phyloP scores from a whole-genome alignment of 176 grass and related monocot genomes.

The Bonia amplexicaulis region DNA sequence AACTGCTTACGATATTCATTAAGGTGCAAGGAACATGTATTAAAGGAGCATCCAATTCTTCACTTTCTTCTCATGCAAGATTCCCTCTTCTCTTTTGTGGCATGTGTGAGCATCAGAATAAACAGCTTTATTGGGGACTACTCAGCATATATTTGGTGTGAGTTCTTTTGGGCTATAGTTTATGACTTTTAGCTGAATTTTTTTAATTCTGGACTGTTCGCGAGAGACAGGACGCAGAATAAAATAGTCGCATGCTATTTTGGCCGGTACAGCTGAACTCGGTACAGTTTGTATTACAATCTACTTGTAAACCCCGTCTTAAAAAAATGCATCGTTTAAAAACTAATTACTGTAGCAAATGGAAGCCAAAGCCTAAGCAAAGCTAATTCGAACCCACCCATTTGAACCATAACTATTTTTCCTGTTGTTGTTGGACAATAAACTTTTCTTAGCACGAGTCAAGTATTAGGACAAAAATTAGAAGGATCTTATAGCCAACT shows the following conservation, averaged over 20 bases:
- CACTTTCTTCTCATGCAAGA: constrained; percentile 32
- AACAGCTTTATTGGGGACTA: neutral
- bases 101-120: constrained; percentile 11
- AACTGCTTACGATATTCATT: constrained; percentile 18
- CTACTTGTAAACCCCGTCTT: too few relatives aligned
- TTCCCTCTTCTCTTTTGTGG: constrained; percentile 15
- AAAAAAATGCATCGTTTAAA: too few relatives aligned
- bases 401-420: constrained; percentile 1
- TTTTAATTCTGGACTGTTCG: too few relatives aligned
- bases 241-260: too few relatives aligned
- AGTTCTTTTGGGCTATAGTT: too few relatives aligned
- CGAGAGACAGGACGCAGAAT: too few relatives aligned
- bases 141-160: neutral
- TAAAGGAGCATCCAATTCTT: constrained; percentile 17
- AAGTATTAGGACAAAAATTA: neutral
- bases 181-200: too few relatives aligned
- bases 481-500: neutral
- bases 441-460: neutral
- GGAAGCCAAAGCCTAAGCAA: too few relatives aligned
- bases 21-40: constrained; percentile 32
- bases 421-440: neutral
- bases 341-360: too few relatives aligned
- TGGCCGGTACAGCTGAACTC: too few relatives aligned
- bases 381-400: too few relatives aligned
- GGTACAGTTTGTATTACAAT: too few relatives aligned